Evolutionary conservation across 352 stramenopile genomes (phyloP), one percentile per base, ranked within the genome.

Genomic region (Phytophthora sp.): DNA sequence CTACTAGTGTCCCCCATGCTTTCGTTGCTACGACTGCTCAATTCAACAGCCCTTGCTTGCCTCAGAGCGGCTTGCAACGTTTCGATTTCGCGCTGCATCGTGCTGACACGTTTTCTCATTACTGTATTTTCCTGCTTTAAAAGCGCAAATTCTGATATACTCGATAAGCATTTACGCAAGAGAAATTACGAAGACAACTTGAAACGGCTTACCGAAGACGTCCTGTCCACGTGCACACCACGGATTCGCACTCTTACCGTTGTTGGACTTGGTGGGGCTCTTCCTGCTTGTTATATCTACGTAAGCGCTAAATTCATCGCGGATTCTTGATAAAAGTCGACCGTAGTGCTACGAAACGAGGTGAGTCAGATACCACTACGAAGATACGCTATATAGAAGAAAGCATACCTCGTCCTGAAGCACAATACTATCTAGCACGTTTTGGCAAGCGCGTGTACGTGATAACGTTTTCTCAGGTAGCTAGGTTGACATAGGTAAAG

Each of bases 311-410:
- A 89, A 82, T 54, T 91, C 79, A 54, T 88, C 81, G 11, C 84
- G 79, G 42, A 92, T 88, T 27, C 63, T 77, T 4, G 67, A 58
- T 18, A 92, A 52, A 27, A 91, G 54, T 1, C 74, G 66, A 11
- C 81, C 75, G 20, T 85, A 91, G 27, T 65, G 68, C 81, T 92
- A n/a, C n/a, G n/a, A n/a, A n/a, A n/a, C n/a, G n/a, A n/a, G n/a
- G n/a, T n/a, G n/a, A n/a, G 24, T 13, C n/a, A 20, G 4, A 23
- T 23, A 41, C n/a, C 5, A 21, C n/a, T n/a, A n/a, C n/a, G 21
- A 23, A 38, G 5, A 20, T 38, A 15, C 15, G 32, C 4, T 38
- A 38, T 38, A 38, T 15, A 34, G 20, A 21, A 7, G 35, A 20
- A 44, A 68, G n/a, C 45, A 3, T 43, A 89, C 84, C 70, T 87